These are phyloP conservation scores for Parastagonospora nodorum DNA, from an alignment of 2,329 filamentous ascomycete species.

Conservation along the genomic window DNA sequence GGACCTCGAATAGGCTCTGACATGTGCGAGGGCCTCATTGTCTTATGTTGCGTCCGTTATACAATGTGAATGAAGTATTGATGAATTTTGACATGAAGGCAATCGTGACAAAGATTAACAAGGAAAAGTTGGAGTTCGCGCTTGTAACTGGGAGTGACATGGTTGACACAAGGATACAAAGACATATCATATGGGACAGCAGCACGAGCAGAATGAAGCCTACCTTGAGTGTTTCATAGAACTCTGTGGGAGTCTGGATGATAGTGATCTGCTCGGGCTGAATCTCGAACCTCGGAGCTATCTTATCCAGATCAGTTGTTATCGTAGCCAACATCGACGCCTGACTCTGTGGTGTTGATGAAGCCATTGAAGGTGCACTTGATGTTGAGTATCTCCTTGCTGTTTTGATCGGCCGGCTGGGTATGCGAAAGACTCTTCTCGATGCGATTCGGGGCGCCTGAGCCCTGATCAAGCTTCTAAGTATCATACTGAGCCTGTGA, in stretches of 20 bases:
- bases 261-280: slow-evolving; percentile 80
- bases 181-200: neutral
- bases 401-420: slow-evolving; percentile 19
- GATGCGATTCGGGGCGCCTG: slow-evolving; percentile 25
- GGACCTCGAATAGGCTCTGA: neutral
- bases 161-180: neutral
- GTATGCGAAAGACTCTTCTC: slow-evolving; percentile 20
- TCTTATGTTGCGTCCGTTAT: neutral
- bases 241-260: slow-evolving; percentile 79
- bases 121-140: neutral
- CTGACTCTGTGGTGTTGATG: slow-evolving; percentile 52
- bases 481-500: slow-evolving; percentile 36
- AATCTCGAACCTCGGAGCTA: slow-evolving; percentile 90
- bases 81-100: neutral
- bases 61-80: neutral
- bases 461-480: slow-evolving; percentile 34
- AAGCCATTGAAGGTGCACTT: slow-evolving; percentile 31
- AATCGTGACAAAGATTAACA: neutral
- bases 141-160: neutral
- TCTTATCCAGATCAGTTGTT: slow-evolving; percentile 78
- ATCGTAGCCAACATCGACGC: slow-evolving; percentile 62
- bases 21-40: neutral
- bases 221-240: slow-evolving; percentile 91
- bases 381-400: slow-evolving; percentile 43
- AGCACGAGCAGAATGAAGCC: slow-evolving; percentile 13